Conservation (phyloP, 495 filamentous ascomycete genomes). For the Evernia prunastri region DNA sequence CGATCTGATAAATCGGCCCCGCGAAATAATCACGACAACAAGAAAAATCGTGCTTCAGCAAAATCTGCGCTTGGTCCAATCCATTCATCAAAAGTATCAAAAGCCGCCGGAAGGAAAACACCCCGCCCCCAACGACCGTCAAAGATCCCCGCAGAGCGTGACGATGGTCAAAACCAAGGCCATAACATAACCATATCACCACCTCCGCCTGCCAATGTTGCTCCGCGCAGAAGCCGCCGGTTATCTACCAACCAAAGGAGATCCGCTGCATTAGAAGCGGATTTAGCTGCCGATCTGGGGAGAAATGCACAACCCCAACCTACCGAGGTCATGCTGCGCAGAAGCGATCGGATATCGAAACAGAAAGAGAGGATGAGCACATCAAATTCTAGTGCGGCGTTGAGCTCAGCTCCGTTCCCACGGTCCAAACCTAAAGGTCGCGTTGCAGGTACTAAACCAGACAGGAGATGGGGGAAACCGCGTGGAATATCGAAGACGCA, state of each 20-base stretch:
- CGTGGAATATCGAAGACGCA: background rate
- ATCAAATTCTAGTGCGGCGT: conserved; percentile 1
- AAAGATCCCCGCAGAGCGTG: background rate
- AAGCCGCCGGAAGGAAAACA: conserved; percentile 2
- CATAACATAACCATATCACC: background rate
- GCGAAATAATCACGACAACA: too few species aligned
- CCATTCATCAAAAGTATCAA: conserved; percentile 8
- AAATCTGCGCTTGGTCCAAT: conserved; percentile 3
- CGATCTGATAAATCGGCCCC: too few species aligned
- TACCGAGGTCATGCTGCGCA: too few species aligned
- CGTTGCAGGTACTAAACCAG: too few species aligned
- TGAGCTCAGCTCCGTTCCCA: conserved; percentile 4
- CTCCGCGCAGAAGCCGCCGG: conserved; percentile 5
- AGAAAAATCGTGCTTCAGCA: background rate
- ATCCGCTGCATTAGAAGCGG: too few species aligned
- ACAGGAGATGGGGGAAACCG: too few species aligned
- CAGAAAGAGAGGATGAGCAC: conserved; percentile 2
- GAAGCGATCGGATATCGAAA: too few species aligned
- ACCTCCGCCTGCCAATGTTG: background rate
- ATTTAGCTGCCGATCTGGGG: too few species aligned
- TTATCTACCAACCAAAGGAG: too few species aligned
- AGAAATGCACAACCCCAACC: too few species aligned
- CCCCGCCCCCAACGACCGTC: background rate
- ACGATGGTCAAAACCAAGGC: conserved; percentile 4
- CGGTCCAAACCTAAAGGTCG: too few species aligned